Base-by-base conservation (phyloP, 371 early-diverging fungal genomes). In the Massospora cicadina region DNA sequence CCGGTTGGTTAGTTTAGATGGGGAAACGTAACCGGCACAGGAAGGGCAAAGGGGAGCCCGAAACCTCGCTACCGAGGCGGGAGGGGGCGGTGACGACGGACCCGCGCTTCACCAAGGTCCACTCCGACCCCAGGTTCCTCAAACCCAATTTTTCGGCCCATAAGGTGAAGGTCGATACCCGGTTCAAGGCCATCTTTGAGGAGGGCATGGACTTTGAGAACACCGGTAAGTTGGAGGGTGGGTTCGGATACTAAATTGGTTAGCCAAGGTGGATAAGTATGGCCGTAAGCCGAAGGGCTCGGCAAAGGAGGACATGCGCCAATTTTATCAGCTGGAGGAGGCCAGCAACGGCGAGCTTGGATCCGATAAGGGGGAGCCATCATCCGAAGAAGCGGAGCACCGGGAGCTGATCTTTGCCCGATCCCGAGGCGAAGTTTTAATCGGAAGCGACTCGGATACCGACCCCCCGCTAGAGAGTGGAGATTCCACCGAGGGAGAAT, bases 81-180 rank as follows among this genome's bases (percentile, higher is more conserved):
- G 43, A 43, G 43, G 43, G 43, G 17, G 68, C 78, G 63, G 74
- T 81, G 23, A 83, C 80, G 2, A 71, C 71, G 21, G 95, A 95
- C 74, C 69, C 86, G 53, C 86, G 96, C 60, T 96, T 96, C 70
- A 67, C 80, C 0, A 83, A 81, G 68, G 82, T 91, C 17, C 88
- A 89, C 68, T 71, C 81, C 55, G 94, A 96, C 75, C 93, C 94
- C 64, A 84, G 94, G 12, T 97, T 97, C 72, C 66, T 75, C 65
- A 74, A 85, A 67, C 85, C 92, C 27, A 84, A 84, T 68, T 88
- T 86, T 76, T 80, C 81, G 69, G 84, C 85, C 60, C 72, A 76
- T 66, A 94, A 94, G 73, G 83, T 97, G 62, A 79, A 80, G n/a
- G 80, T 97, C 33, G 98, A 97, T 77, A 75, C 81, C 60, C 88